Conservation (phyloP, 148 eudicot species). For the Fagopyrum tataricum region DNA sequence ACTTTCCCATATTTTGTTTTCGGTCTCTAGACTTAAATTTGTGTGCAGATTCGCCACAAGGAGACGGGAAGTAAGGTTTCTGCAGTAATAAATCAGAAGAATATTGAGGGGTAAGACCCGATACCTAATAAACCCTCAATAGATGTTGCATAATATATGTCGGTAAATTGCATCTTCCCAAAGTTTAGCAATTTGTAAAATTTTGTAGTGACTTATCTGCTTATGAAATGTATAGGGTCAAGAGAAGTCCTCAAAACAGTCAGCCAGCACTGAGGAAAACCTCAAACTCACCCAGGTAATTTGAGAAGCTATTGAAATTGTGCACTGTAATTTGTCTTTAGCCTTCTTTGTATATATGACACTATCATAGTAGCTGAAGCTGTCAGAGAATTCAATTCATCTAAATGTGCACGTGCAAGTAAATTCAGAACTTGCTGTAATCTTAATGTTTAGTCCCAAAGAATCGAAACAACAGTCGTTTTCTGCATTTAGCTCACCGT, state of each 20-base stretch:
- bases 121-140: neutral
- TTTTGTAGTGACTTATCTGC: neutral
- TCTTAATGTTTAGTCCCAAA: neutral
- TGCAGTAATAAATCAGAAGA: slow-evolving; percentile 33
- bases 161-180: neutral
- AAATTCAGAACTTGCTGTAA: neutral
- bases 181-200: neutral
- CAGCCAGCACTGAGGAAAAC: slow-evolving; percentile 46
- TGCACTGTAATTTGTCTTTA: too few species aligned
- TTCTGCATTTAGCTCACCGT: too few species aligned
- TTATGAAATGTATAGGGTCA: slow-evolving; percentile 26
- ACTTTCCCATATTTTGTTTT: neutral
- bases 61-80: slow-evolving; percentile 33
- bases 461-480: neutral
- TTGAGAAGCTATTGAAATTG: neutral
- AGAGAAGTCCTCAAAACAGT: slow-evolving; percentile 38
- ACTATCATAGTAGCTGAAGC: too few species aligned
- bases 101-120: slow-evolving; percentile 49
- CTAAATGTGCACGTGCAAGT: too few species aligned
- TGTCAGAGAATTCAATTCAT: too few species aligned
- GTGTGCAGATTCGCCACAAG: slow-evolving; percentile 24
- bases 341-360: too few species aligned
- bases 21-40: neutral
- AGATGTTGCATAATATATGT: neutral
- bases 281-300: slow-evolving; percentile 40